These are phyloP conservation scores for Mollisiaceae sp. DNA, from an alignment of 2,329 filamentous ascomycete genomes.

Conservation along the genomic window DNA sequence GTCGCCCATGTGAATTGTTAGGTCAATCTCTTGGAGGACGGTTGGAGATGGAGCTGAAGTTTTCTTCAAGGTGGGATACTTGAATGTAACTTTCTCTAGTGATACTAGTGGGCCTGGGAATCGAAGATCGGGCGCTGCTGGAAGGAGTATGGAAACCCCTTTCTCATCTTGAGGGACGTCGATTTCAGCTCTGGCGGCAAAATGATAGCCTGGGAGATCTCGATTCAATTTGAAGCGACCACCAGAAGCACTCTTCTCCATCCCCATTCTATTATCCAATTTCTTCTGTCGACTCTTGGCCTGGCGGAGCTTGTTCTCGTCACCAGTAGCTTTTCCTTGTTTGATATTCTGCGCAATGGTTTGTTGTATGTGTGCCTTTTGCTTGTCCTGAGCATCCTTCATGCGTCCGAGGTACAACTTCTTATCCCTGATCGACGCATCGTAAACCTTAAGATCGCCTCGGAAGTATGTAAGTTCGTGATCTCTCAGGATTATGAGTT, in stretches of 20 bases:
- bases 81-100: slow-evolving; percentile 70
- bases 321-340: slow-evolving; percentile 76
- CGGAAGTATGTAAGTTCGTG: slow-evolving; percentile 75
- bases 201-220: slow-evolving; percentile 68
- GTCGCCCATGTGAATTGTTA: slow-evolving; percentile 76
- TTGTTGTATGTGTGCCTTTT: slow-evolving; percentile 80
- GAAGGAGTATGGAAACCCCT: slow-evolving; percentile 61
- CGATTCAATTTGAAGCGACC: slow-evolving; percentile 81
- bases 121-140: slow-evolving; percentile 69
- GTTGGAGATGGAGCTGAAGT: slow-evolving; percentile 40
- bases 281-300: slow-evolving; percentile 86
- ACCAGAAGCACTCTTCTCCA: slow-evolving; percentile 74
- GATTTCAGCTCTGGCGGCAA: slow-evolving; percentile 66
- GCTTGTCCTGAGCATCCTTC: slow-evolving; percentile 82
- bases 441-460: slow-evolving; percentile 75
- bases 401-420: slow-evolving; percentile 72
- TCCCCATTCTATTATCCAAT: slow-evolving; percentile 78
- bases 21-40: slow-evolving; percentile 65
- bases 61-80: slow-evolving; percentile 55
- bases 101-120: slow-evolving; percentile 78
- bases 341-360: slow-evolving; percentile 77
- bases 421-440: slow-evolving; percentile 69
- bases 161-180: slow-evolving; percentile 70
- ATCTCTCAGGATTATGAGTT: slow-evolving; percentile 77
- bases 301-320: slow-evolving; percentile 85